Conservation (phyloP, 2,329 filamentous ascomycete species). For the Cladosporium colombiae region DNA sequence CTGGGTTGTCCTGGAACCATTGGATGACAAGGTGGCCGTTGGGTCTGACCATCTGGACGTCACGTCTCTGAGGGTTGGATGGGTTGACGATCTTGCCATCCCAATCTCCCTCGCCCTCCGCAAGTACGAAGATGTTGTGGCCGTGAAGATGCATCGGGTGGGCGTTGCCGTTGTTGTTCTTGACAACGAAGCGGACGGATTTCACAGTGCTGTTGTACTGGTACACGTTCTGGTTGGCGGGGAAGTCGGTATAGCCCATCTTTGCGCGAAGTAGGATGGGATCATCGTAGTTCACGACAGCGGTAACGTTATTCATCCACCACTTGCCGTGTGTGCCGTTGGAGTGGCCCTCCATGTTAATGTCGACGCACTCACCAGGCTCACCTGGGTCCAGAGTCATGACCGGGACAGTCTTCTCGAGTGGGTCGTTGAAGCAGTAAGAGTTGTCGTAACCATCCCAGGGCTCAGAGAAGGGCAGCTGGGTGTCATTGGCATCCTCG, state of each 20-base stretch:
- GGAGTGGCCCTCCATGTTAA: conserved; percentile 16
- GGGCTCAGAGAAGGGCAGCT: conserved; percentile 51
- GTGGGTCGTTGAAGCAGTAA: conserved; percentile 41
- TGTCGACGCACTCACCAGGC: conserved; percentile 11
- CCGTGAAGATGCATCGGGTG: conserved; percentile 50
- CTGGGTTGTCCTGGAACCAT: conserved; percentile 39
- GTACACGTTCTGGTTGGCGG: conserved; percentile 48
- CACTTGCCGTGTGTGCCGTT: conserved; percentile 47
- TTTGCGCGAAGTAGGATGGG: conserved; percentile 58
- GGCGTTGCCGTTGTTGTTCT: conserved; percentile 34
- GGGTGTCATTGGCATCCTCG: conserved; percentile 53
- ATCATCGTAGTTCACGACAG: conserved; percentile 59
- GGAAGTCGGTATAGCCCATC: conserved; percentile 34
- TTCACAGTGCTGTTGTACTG: conserved; percentile 30
- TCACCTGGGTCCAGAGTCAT: conserved; percentile 16
- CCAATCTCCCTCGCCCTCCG: conserved; percentile 44
- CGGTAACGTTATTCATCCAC: conserved; percentile 53
- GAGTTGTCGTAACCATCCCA: conserved; percentile 54
- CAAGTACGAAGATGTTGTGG: conserved; percentile 50
- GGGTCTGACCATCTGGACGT: conserved; percentile 35
- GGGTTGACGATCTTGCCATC: conserved; percentile 40
- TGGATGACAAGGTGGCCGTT: conserved; percentile 39
- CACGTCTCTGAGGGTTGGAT: conserved; percentile 42
- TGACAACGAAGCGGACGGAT: conserved; percentile 33
- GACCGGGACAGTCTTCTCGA: conserved; percentile 16